A percentile compares a stretch with the other conserved stretches of the same genome.
These are phyloP conservation scores for Globisporangium spiculum DNA, from an alignment of 352 stramenopile species.

Conservation along the genomic window DNA sequence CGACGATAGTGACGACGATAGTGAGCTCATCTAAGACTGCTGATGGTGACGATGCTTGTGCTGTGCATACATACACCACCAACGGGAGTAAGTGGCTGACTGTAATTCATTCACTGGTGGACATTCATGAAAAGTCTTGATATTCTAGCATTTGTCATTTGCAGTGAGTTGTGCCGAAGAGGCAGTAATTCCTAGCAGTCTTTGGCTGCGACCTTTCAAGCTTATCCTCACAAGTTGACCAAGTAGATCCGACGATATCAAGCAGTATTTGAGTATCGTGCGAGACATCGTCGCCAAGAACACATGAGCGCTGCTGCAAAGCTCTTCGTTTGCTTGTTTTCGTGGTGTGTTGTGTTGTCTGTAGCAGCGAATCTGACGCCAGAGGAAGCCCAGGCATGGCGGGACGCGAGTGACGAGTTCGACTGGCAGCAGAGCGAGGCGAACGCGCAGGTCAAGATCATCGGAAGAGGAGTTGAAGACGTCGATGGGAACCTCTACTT, in stretches of 20 bases:
- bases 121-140: not conserved
- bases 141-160: not conserved
- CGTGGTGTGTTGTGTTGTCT: slow-evolving; percentile 1
- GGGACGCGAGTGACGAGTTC: slow-evolving; percentile 32
- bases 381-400: slow-evolving; percentile 43
- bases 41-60: not conserved
- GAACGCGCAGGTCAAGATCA: slow-evolving; percentile 34
- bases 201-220: slow-evolving; percentile 1
- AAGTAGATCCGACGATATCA: not conserved
- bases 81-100: not conserved
- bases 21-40: slow-evolving; percentile 40
- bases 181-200: not conserved
- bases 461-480: slow-evolving; percentile 36
- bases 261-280: not conserved
- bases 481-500: slow-evolving; percentile 54
- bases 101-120: not conserved
- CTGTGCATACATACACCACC: not conserved
- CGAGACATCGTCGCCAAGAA: not conserved
- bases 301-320: slow-evolving; percentile 1
- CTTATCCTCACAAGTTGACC: not conserved
- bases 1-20: slow-evolving; percentile 67
- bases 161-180: not conserved
- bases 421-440: slow-evolving; percentile 51
- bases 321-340: slow-evolving; percentile 7
- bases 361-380: slow-evolving; percentile 23